Base-by-base conservation (phyloP, 2,329 filamentous ascomycete genomes). In the Fusarium protoensiforme region DNA sequence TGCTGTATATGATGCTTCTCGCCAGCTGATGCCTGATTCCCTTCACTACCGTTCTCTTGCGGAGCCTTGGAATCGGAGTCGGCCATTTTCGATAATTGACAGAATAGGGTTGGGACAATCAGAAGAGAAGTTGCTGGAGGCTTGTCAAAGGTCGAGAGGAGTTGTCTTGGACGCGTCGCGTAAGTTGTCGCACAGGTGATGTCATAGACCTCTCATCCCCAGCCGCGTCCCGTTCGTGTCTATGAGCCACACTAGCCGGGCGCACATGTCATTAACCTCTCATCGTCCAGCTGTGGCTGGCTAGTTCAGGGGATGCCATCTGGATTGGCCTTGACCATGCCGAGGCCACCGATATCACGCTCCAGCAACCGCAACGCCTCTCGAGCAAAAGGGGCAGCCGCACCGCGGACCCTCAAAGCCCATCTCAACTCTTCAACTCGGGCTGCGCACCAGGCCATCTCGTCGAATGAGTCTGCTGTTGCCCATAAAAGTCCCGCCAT, bases 401-500 rank as follows among this genome's bases (percentile, higher is more conserved):
- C 80, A 4, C 82, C 82, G 7, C 83, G 78, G 4, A 84, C 83
- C 38, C 83, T 80, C n/a, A 85, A 71, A 35, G 82, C 83, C 83
- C 83, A 85, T 57, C 83, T 78, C 16, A 84, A 80, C 63, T 85
- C 83, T 7, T 83, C 83, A 13, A 84, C 77, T 58, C 81, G 81
- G 20, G 81, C 79, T 39, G 81, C 78, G 65, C 83, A 84, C 73
- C 82, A 83, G 7, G 80, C 78, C 71, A 84, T 83, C 72, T 85
- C 83, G 10, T 80, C 78, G 3, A 80, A 76, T 9, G 79, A 79
- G 24, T 79, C 78, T 53, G 82, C 82, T 0, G 83, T 84, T 3
- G 81, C 82, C 82, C 83, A 84, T 13, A 86, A 72, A 3, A 86
- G 75, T 1, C 82, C 83, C 0, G 82, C 83, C 58, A 85, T 82